Evolutionary conservation across 495 filamentous ascomycete genomes (phyloP).

Genomic region (Podospora anserina): DNA sequence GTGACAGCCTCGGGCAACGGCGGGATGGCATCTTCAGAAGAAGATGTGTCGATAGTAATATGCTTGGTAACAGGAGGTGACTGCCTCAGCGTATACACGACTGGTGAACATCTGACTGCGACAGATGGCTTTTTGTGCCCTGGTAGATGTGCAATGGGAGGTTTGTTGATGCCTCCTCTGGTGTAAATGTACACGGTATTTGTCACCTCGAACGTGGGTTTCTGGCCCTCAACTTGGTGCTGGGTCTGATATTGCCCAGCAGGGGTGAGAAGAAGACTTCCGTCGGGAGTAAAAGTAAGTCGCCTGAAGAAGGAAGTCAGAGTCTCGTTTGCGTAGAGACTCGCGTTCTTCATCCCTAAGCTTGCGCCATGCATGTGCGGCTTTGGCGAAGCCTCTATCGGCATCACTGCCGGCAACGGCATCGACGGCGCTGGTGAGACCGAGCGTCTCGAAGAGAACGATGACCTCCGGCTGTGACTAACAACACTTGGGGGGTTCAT

Average conservation of each 20-base stretch:
- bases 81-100: conserved; percentile 79
- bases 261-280: conserved; percentile 90
- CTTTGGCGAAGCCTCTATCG: conserved; percentile 82
- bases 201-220: conserved; percentile 76
- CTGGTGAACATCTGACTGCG: conserved; percentile 87
- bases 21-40: conserved; percentile 76
- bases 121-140: conserved; percentile 99
- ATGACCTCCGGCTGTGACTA: conserved; percentile 88
- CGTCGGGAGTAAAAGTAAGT: conserved; percentile 91
- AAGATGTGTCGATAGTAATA: conserved; percentile 92
- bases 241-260: conserved; percentile 92
- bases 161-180: conserved; percentile 91
- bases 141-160: conserved; percentile 94
- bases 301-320: conserved; percentile 96
- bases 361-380: conserved; percentile 55
- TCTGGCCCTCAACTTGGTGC: conserved; percentile 65
- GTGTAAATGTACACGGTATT: conserved; percentile 99
- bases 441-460: conserved; percentile 90
- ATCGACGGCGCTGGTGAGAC: conserved; percentile 94
- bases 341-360: conserved; percentile 74
- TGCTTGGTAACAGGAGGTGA: conserved; percentile 67
- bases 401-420: conserved; percentile 94
- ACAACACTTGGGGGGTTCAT: conserved; percentile 93
- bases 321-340: conserved; percentile 95
- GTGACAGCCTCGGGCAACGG: conserved; percentile 79